Conservation (phyloP, 2,329 filamentous ascomycete genomes). For the Penicillium brevicompactum region DNA sequence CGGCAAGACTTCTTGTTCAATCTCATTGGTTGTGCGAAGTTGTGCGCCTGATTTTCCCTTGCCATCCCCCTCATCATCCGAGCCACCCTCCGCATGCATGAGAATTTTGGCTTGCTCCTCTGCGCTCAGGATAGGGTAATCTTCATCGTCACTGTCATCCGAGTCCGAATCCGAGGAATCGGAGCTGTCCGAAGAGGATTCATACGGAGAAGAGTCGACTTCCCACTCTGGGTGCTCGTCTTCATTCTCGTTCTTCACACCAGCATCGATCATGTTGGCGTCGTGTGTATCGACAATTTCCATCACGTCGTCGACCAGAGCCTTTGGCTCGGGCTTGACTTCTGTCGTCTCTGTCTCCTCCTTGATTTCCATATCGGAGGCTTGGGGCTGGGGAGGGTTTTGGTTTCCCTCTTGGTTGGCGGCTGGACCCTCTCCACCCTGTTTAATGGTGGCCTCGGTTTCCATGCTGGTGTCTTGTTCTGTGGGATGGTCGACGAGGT, state of each 20-base stretch:
- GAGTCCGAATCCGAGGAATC: conserved; percentile 66
- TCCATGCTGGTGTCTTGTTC: conserved; percentile 7
- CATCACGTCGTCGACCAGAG: conserved; percentile 26
- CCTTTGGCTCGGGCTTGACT: not conserved
- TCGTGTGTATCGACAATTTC: conserved; percentile 24
- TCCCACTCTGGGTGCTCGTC: conserved; percentile 78
- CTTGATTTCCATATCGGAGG: not conserved
- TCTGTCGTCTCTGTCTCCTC: conserved; percentile 1
- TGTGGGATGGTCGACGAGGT: conserved; percentile 30
- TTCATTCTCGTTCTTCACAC: conserved; percentile 23
- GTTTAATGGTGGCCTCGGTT: conserved; percentile 1
- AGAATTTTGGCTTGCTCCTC: conserved; percentile 83
- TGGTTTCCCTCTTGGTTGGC: not conserved
- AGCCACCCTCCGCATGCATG: conserved; percentile 79
- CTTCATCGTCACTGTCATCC: conserved; percentile 56
- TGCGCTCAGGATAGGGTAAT: conserved; percentile 73
- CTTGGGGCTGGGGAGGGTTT: not conserved
- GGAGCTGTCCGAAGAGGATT: conserved; percentile 62
- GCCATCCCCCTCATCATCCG: conserved; percentile 72
- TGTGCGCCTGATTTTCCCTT: conserved; percentile 50
- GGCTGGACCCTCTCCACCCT: conserved; percentile 2
- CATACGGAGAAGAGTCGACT: conserved; percentile 73
- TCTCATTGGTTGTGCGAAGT: conserved; percentile 81
- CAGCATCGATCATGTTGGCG: conserved; percentile 8
- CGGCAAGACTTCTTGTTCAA: conserved; percentile 62